Conservation (phyloP, 2,329 filamentous ascomycete genomes). For the Exophiala bonariae region DNA sequence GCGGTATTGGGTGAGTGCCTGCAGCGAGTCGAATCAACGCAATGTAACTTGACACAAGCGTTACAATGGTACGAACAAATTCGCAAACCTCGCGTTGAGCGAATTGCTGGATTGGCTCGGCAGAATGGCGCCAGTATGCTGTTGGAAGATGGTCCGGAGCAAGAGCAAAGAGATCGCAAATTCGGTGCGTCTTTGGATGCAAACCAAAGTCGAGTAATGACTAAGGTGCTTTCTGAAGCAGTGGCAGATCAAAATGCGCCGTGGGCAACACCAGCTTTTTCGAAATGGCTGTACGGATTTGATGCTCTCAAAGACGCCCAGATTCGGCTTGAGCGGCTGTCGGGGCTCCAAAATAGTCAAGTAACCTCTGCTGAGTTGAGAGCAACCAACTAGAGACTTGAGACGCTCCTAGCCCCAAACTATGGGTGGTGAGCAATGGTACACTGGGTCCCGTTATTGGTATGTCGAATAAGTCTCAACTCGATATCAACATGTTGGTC, state of each 20-base stretch:
- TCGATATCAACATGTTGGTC: too few species aligned
- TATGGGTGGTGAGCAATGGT: too few species aligned
- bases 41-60: constrained; percentile 1
- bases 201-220: constrained; percentile 1
- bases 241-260: constrained; percentile 4
- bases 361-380: too few species aligned
- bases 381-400: too few species aligned
- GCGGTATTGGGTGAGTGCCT: constrained; percentile 17
- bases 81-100: constrained; percentile 13
- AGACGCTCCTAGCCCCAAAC: too few species aligned
- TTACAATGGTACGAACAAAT: constrained; percentile 6
- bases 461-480: too few species aligned
- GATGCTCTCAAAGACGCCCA: too few species aligned
- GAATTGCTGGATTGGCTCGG: constrained; percentile 9
- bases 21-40: not conserved
- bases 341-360: too few species aligned
- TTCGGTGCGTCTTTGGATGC: not conserved
- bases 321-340: too few species aligned
- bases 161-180: constrained; percentile 3
- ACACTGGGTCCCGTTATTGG: too few species aligned
- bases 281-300: constrained; percentile 14
- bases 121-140: constrained; percentile 9
- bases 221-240: too few species aligned
- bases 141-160: constrained; percentile 8
- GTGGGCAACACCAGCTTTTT: constrained; percentile 7